Conservation (phyloP, 2,329 filamentous ascomycete genomes). For the Fusarium odoratissimum region DNA sequence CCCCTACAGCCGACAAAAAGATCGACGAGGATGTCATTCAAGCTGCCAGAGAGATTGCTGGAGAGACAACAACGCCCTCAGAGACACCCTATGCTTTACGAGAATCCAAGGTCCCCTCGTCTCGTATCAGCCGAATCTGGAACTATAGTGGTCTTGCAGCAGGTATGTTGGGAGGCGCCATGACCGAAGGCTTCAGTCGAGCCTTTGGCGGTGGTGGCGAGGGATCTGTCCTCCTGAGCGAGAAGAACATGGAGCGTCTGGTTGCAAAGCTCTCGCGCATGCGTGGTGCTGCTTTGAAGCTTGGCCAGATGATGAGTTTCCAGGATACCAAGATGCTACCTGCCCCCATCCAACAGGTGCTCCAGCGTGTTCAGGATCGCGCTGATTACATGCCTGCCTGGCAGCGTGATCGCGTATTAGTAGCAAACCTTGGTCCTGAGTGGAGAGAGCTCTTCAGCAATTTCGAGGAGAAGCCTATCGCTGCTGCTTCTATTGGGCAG, state of each 20-base stretch:
- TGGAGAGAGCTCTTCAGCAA: conserved; percentile 87
- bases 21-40: conserved; percentile 37
- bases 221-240: conserved; percentile 88
- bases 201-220: conserved; percentile 74
- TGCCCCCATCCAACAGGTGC: conserved; percentile 83
- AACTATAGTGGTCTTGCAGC: conserved; percentile 94
- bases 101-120: conserved; percentile 91
- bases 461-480: conserved; percentile 92
- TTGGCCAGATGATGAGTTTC: conserved; percentile 98
- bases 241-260: conserved; percentile 90
- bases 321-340: conserved; percentile 97
- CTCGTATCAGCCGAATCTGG: conserved; percentile 87
- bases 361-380: conserved; percentile 94
- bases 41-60: conserved; percentile 43
- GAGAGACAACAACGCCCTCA: conserved; percentile 21
- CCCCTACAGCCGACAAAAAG: conserved; percentile 7
- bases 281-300: conserved; percentile 95
- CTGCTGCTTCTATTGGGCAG: conserved; percentile 96
- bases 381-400: conserved; percentile 98
- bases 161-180: conserved; percentile 93
- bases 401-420: conserved; percentile 87
- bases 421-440: conserved; percentile 79
- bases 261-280: conserved; percentile 94
- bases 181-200: conserved; percentile 85
- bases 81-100: conserved; percentile 73